These are phyloP conservation scores for Lactifluus volemus DNA, from an alignment of 768 basidiomycete species.

Conservation along the genomic window DNA sequence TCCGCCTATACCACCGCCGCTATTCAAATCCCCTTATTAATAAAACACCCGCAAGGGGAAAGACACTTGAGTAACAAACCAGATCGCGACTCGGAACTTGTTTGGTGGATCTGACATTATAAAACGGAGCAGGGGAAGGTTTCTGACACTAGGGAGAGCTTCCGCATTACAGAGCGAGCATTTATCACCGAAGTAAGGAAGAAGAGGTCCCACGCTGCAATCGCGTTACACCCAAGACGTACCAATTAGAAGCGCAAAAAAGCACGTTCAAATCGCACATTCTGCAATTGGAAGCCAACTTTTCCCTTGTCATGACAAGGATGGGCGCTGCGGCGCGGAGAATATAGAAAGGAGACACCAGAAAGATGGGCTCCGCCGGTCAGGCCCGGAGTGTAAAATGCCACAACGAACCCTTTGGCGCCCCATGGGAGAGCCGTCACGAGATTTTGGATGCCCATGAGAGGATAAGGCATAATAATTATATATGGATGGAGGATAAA, in stretches of 20 bases:
- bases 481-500: neutral
- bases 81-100: slow-evolving; percentile 28
- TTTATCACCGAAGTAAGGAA: neutral
- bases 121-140: neutral
- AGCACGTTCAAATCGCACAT: slow-evolving; percentile 12
- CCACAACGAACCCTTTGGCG: neutral
- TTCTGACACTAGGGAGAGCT: neutral
- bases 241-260: neutral
- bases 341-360: neutral
- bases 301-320: neutral
- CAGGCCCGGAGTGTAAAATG: neutral
- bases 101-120: neutral
- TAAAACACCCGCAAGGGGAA: neutral
- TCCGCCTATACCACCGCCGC: slow-evolving; percentile 27
- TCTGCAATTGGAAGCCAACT: neutral
- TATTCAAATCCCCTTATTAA: neutral
- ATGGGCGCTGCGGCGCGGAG: neutral
- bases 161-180: neutral
- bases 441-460: neutral
- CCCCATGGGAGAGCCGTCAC: neutral
- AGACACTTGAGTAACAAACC: slow-evolving; percentile 31
- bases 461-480: neutral
- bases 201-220: neutral
- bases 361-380: neutral
- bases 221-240: neutral